phyloP scores from a whole-genome alignment of 345 rosid species.

The Aurinia saxatilis region DNA sequence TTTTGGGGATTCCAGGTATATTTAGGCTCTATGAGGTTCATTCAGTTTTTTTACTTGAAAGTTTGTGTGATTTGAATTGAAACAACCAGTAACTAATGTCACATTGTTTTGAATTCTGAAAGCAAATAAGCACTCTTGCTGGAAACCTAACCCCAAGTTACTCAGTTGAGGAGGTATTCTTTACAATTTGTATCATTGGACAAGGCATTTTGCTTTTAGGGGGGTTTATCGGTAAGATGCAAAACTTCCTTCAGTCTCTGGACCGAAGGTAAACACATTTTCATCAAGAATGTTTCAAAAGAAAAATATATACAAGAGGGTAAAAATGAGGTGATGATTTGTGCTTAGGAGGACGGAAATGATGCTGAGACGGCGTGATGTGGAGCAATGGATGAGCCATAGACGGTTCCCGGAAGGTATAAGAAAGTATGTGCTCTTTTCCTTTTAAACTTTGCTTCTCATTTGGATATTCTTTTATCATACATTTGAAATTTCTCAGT shows the following conservation, averaged over 20 bases:
- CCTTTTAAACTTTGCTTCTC: no score
- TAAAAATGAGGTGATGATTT: background rate
- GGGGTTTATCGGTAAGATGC: constrained; percentile 81
- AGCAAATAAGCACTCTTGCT: constrained; percentile 92
- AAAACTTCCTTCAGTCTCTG: constrained; percentile 77
- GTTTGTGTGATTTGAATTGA: background rate
- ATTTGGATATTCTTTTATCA: no score
- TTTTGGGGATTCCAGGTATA: constrained; percentile 99
- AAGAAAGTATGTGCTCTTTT: constrained; percentile 33
- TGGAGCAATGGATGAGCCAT: constrained; percentile 87
- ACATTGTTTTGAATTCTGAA: constrained; percentile 2
- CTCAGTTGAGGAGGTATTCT: constrained; percentile 59
- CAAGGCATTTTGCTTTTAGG: constrained; percentile 83
- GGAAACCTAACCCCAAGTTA: constrained; percentile 78
- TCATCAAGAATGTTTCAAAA: background rate
- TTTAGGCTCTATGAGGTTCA: no score
- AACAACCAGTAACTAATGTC: background rate
- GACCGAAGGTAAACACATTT: constrained; percentile 47
- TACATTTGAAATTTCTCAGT: background rate
- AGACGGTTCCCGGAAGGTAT: constrained; percentile 57
- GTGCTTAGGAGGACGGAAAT: constrained; percentile 62
- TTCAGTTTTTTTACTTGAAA: background rate
- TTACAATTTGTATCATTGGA: constrained; percentile 67
- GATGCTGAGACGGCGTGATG: constrained; percentile 72
- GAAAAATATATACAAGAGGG: background rate